A percentile compares a stretch with the other conserved stretches of the same genome.
Conservation (phyloP, 2,329 filamentous ascomycete genomes). For the Nothopassalora personata region DNA sequence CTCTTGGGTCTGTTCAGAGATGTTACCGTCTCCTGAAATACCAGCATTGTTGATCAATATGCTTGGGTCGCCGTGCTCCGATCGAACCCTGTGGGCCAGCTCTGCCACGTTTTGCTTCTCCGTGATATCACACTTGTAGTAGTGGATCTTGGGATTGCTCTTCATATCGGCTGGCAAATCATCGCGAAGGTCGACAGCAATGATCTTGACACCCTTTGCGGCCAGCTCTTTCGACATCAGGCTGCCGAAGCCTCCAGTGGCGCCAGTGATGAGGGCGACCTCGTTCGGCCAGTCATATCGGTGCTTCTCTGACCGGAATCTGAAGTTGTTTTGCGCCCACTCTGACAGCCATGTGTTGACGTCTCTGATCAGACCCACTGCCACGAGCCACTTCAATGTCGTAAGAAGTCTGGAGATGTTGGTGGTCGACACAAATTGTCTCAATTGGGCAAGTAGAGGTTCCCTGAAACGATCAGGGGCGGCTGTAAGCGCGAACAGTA, state of each 20-base stretch:
- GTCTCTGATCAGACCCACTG: conserved; percentile 28
- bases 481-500: conserved; percentile 28
- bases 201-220: conserved; percentile 35
- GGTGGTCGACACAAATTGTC: conserved; percentile 24
- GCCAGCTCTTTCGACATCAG: conserved; percentile 34
- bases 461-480: conserved; percentile 27
- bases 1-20: conserved; percentile 43
- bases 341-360: conserved; percentile 27
- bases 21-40: conserved; percentile 43
- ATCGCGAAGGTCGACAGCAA: conserved; percentile 35
- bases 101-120: conserved; percentile 43
- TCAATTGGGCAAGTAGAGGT: conserved; percentile 26
- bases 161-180: conserved; percentile 31
- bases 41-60: conserved; percentile 50
- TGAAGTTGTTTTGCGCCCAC: conserved; percentile 35
- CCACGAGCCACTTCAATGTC: conserved; percentile 29
- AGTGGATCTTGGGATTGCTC: conserved; percentile 31
- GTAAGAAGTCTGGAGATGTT: conserved; percentile 25
- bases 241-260: conserved; percentile 36
- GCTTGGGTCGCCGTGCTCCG: conserved; percentile 40
- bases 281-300: conserved; percentile 35
- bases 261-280: conserved; percentile 34
- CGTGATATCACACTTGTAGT: conserved; percentile 46
- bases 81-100: conserved; percentile 37
- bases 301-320: conserved; percentile 32